phyloP scores from a whole-genome alignment of 108 stramenopile genomes.

The Conticribra guillardii region DNA sequence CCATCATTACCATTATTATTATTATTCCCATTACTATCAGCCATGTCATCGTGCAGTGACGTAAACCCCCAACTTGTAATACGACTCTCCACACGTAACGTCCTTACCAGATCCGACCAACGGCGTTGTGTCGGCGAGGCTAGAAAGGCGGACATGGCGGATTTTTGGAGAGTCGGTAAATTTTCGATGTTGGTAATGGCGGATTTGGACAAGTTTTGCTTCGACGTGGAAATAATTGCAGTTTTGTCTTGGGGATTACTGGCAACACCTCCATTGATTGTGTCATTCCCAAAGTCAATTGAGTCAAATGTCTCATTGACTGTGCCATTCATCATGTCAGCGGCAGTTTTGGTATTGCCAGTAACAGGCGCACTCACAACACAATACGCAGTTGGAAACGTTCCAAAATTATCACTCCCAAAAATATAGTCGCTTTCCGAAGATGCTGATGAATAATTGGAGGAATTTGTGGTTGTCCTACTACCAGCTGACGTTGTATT shows the following conservation, averaged over 20 bases:
- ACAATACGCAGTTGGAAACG: neutral
- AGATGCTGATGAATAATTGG: neutral
- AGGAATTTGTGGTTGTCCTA: neutral
- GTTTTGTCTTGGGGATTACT: neutral
- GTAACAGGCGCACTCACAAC: neutral
- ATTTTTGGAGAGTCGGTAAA: slow-evolving; percentile 1
- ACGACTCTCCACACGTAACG: slow-evolving; percentile 1
- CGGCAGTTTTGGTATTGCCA: neutral
- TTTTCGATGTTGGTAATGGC: neutral
- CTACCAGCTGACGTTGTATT: neutral
- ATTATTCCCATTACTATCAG: neutral
- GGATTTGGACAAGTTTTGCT: neutral
- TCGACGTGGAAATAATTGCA: neutral
- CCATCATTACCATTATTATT: neutral
- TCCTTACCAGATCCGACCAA: slow-evolving; percentile 10
- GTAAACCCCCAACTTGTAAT: slow-evolving; percentile 5
- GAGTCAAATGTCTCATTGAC: no score
- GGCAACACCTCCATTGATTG: no score
- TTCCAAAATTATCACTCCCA: slow-evolving; percentile 1
- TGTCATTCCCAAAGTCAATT: no score
- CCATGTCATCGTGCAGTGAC: slow-evolving; percentile 3
- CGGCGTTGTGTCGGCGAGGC: slow-evolving; percentile 6
- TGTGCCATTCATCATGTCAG: no score
- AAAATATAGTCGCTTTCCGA: slow-evolving; percentile 9
- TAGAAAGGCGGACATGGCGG: slow-evolving; percentile 9